Conservation (phyloP, 495 filamentous ascomycete species). For the Delitschia confertaspora region DNA sequence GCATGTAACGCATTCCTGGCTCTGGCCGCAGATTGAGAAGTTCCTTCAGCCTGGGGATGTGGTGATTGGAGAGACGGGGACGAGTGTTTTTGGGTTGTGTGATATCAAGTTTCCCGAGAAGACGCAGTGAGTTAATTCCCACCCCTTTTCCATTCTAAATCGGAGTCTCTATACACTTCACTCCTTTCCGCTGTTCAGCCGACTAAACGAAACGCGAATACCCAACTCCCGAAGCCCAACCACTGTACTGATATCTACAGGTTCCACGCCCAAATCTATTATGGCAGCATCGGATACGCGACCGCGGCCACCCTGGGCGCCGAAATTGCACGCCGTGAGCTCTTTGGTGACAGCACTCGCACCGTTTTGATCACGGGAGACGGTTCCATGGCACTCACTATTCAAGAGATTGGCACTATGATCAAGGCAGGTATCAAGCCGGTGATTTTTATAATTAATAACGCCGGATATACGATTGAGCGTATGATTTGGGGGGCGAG, state of each 20-base stretch:
- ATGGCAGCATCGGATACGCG: slow-evolving; percentile 35
- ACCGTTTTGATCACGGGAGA: slow-evolving; percentile 35
- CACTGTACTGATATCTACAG: slow-evolving; percentile 1
- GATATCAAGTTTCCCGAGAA: slow-evolving; percentile 18
- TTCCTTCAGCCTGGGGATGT: slow-evolving; percentile 32
- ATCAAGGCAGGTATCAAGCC: slow-evolving; percentile 25
- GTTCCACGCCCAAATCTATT: slow-evolving; percentile 35
- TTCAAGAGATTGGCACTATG: slow-evolving; percentile 37
- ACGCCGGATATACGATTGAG: slow-evolving; percentile 37
- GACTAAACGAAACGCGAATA: too few species aligned
- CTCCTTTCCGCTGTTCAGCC: too few species aligned
- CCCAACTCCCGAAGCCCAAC: background rate
- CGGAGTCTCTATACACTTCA: background rate
- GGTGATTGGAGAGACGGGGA: slow-evolving; percentile 35
- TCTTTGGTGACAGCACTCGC: slow-evolving; percentile 15
- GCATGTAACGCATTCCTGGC: slow-evolving; percentile 33
- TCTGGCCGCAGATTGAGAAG: slow-evolving; percentile 30
- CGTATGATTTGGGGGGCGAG: slow-evolving; percentile 35
- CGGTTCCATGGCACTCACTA: slow-evolving; percentile 34
- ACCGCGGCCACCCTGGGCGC: slow-evolving; percentile 33
- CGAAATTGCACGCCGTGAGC: slow-evolving; percentile 27
- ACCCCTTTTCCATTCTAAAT: background rate
- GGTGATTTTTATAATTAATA: slow-evolving; percentile 35
- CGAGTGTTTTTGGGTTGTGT: slow-evolving; percentile 32
- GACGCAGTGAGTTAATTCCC: slow-evolving; percentile 1